phyloP scores from a whole-genome alignment of 2,329 filamentous ascomycete genomes.

The Pyrenochaeta sp. region DNA sequence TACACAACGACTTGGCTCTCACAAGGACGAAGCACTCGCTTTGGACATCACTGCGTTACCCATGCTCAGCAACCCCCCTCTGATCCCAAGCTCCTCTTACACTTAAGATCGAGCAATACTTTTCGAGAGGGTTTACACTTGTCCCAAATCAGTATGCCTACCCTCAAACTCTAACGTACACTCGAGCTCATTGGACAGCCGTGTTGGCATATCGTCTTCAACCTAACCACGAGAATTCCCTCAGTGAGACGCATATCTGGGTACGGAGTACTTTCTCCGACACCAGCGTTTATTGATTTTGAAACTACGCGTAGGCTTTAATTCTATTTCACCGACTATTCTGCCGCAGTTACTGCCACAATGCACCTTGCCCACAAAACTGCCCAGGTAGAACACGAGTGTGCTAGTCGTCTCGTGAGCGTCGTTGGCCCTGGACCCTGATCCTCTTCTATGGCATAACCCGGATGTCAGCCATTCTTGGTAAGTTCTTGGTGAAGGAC shows the following conservation, averaged over 20 bases:
- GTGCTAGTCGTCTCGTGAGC: background rate
- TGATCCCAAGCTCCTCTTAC: slow-evolving; percentile 1
- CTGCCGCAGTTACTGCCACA: background rate
- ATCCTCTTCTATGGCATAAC: background rate
- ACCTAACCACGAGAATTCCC: background rate
- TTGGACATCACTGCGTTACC: slow-evolving; percentile 1
- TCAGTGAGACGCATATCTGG: background rate
- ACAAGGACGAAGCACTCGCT: background rate
- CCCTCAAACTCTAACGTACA: slow-evolving; percentile 9
- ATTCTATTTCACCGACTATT: background rate
- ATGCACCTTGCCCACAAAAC: background rate
- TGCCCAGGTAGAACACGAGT: background rate
- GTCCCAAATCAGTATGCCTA: slow-evolving; percentile 19
- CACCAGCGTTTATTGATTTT: background rate
- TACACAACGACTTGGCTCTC: background rate
- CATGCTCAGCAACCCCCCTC: background rate
- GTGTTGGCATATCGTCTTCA: background rate
- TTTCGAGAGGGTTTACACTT: slow-evolving; percentile 15
- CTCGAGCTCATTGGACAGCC: background rate
- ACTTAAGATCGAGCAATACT: slow-evolving; percentile 16
- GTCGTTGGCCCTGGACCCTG: background rate
- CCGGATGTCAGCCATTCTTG: background rate
- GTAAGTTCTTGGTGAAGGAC: background rate
- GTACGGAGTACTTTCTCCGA: background rate
- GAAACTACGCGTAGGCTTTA: background rate